Evolutionary conservation across 768 basidiomycete genomes (phyloP).

Genomic region (Peribolospora kevripleyi): DNA sequence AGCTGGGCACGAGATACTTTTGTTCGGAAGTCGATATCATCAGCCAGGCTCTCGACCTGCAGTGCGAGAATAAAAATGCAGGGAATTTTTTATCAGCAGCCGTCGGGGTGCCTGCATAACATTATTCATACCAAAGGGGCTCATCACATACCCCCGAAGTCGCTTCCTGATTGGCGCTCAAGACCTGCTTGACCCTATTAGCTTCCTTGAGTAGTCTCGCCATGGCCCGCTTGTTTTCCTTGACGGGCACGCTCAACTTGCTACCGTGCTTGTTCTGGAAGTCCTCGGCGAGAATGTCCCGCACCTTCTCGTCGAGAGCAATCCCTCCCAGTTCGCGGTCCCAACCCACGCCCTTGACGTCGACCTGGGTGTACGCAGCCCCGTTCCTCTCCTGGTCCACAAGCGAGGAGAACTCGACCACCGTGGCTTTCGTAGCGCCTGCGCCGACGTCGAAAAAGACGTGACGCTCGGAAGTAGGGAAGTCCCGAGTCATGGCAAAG

Average conservation of each 20-base stretch:
- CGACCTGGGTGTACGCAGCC: constrained; percentile 32
- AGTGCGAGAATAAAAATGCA: neutral
- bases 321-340: constrained; percentile 52
- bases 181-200: constrained; percentile 60
- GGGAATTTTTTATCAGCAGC: neutral
- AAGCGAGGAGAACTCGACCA: constrained; percentile 36
- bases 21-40: constrained; percentile 70
- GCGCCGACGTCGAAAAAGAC: constrained; percentile 89
- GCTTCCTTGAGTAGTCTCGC: constrained; percentile 90
- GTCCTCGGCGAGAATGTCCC: constrained; percentile 48
- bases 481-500: constrained; percentile 87
- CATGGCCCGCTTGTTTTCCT: constrained; percentile 58
- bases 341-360: constrained; percentile 57
- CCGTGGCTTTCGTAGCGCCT: constrained; percentile 48
- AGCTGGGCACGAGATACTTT: constrained; percentile 56
- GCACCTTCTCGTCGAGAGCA: constrained; percentile 58
- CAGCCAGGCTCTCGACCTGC: constrained; percentile 64
- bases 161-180: constrained; percentile 77
- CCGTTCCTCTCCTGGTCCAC: constrained; percentile 19
- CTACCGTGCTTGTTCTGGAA: constrained; percentile 43
- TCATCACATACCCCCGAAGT: constrained; percentile 34
- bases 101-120: neutral
- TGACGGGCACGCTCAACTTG: constrained; percentile 20
- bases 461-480: constrained; percentile 39
- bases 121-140: neutral